phyloP scores from a whole-genome alignment of 192 early-diverging fungal genomes.

The Coemansia sp. region DNA sequence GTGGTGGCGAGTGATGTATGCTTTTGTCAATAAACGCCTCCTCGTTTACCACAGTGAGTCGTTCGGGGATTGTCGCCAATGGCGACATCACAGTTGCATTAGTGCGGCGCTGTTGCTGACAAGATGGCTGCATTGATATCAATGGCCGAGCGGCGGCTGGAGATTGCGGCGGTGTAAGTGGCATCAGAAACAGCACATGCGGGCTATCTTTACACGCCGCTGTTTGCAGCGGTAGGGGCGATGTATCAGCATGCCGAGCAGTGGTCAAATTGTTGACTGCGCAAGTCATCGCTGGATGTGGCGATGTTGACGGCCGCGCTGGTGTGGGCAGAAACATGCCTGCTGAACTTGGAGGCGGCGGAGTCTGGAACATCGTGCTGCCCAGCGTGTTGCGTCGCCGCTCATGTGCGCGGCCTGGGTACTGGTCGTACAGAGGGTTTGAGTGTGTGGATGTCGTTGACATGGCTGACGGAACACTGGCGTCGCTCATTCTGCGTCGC shows the following conservation, averaged over 20 bases:
- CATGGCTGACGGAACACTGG: slow-evolving; percentile 17
- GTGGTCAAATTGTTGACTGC: background rate
- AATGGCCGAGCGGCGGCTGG: slow-evolving; percentile 10
- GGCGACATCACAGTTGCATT: background rate
- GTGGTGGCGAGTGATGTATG: background rate
- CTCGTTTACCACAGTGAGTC: background rate
- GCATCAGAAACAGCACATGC: slow-evolving; percentile 24
- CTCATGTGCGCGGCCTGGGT: slow-evolving; percentile 4
- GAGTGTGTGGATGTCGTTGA: slow-evolving; percentile 10
- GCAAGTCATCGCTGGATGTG: background rate
- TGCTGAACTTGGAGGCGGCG: background rate
- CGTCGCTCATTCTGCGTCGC: slow-evolving; percentile 42
- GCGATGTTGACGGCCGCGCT: background rate
- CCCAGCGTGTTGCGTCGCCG: slow-evolving; percentile 46
- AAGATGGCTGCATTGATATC: background rate
- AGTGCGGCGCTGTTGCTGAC: slow-evolving; percentile 3
- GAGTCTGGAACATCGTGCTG: slow-evolving; percentile 12
- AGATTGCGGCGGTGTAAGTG: slow-evolving; percentile 26
- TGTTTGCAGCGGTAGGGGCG: background rate
- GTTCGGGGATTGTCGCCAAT: slow-evolving; percentile 15
- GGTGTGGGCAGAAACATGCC: background rate
- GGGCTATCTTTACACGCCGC: background rate
- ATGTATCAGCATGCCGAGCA: background rate
- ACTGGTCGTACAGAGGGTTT: background rate
- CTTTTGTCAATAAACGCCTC: slow-evolving; percentile 1